phyloP scores from a whole-genome alignment of 805 yeast species.

The Wickerhamomyces xylosicus region DNA sequence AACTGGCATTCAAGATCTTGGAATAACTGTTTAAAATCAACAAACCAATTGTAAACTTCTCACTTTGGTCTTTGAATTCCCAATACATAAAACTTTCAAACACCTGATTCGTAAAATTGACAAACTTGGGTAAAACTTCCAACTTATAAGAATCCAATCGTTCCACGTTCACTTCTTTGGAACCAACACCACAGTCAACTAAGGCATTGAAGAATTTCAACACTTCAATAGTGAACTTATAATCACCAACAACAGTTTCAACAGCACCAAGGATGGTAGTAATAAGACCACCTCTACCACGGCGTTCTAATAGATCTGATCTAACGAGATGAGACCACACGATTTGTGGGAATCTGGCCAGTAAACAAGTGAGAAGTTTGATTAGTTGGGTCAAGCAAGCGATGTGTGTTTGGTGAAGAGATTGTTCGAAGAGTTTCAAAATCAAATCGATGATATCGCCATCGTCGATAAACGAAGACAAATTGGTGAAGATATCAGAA shows the following conservation, averaged over 20 bases:
- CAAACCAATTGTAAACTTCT: slow-evolving; percentile 53
- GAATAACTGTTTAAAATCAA: slow-evolving; percentile 43
- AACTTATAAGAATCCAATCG: slow-evolving; percentile 34
- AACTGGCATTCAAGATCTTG: slow-evolving; percentile 40
- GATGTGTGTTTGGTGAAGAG: slow-evolving; percentile 45
- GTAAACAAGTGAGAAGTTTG: slow-evolving; percentile 38
- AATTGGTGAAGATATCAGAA: slow-evolving; percentile 24
- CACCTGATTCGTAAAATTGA: slow-evolving; percentile 48
- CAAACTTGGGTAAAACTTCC: slow-evolving; percentile 43
- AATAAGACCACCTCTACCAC: slow-evolving; percentile 56
- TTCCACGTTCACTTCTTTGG: slow-evolving; percentile 18
- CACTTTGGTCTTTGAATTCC: slow-evolving; percentile 46
- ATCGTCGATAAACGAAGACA: slow-evolving; percentile 36
- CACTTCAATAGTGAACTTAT: slow-evolving; percentile 49
- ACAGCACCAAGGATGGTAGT: slow-evolving; percentile 54
- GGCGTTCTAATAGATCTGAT: slow-evolving; percentile 52
- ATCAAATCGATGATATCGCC: slow-evolving; percentile 55
- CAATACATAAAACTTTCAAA: slow-evolving; percentile 70
- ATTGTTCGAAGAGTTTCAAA: slow-evolving; percentile 57
- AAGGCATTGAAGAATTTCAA: slow-evolving; percentile 45
- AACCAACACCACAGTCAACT: slow-evolving; percentile 36
- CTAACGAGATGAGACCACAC: slow-evolving; percentile 74
- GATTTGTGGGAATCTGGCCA: slow-evolving; percentile 43
- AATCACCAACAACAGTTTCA: slow-evolving; percentile 63
- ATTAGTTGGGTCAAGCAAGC: slow-evolving; percentile 34